Evolutionary conservation across 257 asterid species (phyloP).

Genomic region (Solanum lycopersicoides): DNA sequence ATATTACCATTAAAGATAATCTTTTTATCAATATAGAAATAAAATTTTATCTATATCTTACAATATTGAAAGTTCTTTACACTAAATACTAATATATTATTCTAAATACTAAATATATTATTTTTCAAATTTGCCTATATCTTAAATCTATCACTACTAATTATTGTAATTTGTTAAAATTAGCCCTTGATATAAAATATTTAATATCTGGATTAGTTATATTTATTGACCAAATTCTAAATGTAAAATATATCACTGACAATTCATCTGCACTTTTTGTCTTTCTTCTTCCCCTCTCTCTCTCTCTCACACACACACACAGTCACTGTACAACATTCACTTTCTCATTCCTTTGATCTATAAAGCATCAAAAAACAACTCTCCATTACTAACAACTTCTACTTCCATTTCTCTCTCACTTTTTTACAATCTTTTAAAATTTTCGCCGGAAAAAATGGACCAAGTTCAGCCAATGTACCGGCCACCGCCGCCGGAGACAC

Average conservation of each 20-base stretch:
- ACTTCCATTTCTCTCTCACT: not conserved
- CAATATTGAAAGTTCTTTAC: too few species aligned
- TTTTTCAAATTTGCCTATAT: not conserved
- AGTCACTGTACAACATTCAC: not conserved
- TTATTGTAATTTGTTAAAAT: not conserved
- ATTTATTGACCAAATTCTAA: not conserved
- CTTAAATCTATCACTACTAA: not conserved
- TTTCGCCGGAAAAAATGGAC: constrained; percentile 35
- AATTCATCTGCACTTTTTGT: not conserved
- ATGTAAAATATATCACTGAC: not conserved
- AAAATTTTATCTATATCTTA: too few species aligned
- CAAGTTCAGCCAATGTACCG: constrained; percentile 36
- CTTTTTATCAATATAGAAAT: too few species aligned
- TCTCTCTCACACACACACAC: not conserved
- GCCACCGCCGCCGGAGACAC: constrained; percentile 90
- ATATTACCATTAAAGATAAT: too few species aligned
- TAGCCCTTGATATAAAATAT: not conserved
- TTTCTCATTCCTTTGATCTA: constrained; percentile 3
- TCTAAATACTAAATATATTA: not conserved
- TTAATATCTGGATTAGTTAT: not conserved
- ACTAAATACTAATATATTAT: too few species aligned
- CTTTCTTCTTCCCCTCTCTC: not conserved
- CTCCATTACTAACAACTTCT: not conserved
- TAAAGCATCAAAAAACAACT: not conserved
- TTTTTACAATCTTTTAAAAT: not conserved